Conservation (phyloP, 106 monocot species). For the Acanthochlamys bracteata region DNA sequence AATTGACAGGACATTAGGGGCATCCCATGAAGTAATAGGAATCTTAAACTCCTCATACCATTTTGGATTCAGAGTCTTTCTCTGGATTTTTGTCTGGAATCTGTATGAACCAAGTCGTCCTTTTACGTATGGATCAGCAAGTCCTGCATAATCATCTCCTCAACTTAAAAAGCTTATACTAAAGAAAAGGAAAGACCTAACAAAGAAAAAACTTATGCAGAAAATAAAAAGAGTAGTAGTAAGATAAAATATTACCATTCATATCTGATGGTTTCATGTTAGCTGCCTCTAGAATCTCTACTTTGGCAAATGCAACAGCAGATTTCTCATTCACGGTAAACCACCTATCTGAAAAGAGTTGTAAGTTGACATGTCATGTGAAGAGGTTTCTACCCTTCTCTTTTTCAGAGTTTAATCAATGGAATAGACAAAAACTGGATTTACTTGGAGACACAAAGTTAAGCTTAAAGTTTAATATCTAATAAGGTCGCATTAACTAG, state of each 20-base stretch:
- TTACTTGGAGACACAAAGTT: no score
- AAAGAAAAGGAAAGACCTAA: neutral
- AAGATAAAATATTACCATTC: slow-evolving; percentile 28
- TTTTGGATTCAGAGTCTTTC: slow-evolving; percentile 71
- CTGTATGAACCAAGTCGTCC: slow-evolving; percentile 59
- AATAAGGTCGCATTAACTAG: no score
- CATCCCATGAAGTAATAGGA: slow-evolving; percentile 84
- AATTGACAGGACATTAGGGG: slow-evolving; percentile 45
- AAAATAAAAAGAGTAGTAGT: neutral
- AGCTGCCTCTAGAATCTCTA: slow-evolving; percentile 84
- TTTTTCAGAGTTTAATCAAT: neutral
- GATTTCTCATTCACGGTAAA: slow-evolving; percentile 72
- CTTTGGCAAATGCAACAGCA: slow-evolving; percentile 57
- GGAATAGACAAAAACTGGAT: no score
- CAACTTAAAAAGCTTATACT: neutral
- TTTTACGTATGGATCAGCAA: slow-evolving; percentile 90
- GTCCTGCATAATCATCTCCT: slow-evolving; percentile 29
- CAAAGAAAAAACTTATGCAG: neutral
- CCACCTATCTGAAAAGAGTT: slow-evolving; percentile 43
- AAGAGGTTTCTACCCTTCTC: neutral
- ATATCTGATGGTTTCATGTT: slow-evolving; percentile 88
- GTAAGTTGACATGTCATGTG: neutral
- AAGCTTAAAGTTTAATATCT: no score
- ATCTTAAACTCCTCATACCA: slow-evolving; percentile 88
- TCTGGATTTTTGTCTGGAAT: slow-evolving; percentile 70